Evolutionary conservation across 495 filamentous ascomycete genomes (phyloP), one percentile per base, ranked within the genome.

Genomic region (Annulohypoxylon stygium): DNA sequence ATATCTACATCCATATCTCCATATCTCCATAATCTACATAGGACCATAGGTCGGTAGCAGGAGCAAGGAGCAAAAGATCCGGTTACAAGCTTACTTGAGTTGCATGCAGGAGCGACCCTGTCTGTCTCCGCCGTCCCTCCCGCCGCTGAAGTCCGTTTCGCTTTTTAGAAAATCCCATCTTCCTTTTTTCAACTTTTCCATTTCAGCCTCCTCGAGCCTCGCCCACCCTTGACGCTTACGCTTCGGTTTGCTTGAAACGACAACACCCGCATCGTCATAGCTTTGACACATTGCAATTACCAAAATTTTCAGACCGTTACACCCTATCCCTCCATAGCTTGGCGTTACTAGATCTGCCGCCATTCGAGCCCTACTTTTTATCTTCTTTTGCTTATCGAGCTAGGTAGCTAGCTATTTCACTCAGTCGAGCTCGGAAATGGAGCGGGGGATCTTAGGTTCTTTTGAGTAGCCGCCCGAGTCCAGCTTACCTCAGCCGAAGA

Each of bases 361-460:
- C n/a, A 5, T 20, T 41, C n/a, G 18, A 60, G 57, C 57, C 43
- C 10, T 60, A 18, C 30, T 11, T 20, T 41, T 60, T 6, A 3
- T 26, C 9, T 43, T 60, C 39, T n/a, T 14, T 39, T 58, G 54
- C 20, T 62, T 39, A 54, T 26, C 50, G 30, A 14, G 23, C 50
- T 54, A 14, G 23, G 23, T 33, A 30, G 50, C 9, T 33, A 58
- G 36, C 39, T 60, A 70, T 75, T 70, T 75, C 72, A 70, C 72
- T 64, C 72, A 70, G 58, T 57, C 23, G 34, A 65, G 67, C 51
- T 67, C 47, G 43, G 67, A 66, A 60, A 75, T 75, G 72, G 72
- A 70, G 72, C 72, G 62, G 72, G 71, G 67, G 61, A 64, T 67
- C 45, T 67, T 18, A 30, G 26, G 54, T 65, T 75, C 53, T 25